A percentile compares a stretch with the other conserved stretches of the same genome.
Evolutionary conservation across 2,329 filamentous ascomycete species (phyloP).

Genomic region (Pleoardoris graminearum): DNA sequence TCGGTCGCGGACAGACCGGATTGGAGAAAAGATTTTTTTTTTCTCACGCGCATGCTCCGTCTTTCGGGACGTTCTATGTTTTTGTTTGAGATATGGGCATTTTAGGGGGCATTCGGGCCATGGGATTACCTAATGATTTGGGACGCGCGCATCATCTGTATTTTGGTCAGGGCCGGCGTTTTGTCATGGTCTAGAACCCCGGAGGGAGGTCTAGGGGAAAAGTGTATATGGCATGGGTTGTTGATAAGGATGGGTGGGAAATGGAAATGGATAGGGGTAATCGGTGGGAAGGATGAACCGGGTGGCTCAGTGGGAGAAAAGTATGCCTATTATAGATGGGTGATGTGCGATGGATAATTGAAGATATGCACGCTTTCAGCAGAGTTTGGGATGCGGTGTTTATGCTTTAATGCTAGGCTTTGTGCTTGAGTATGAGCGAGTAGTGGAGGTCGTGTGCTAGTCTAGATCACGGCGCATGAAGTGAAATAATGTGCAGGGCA

Average conservation of each 20-base stretch:
- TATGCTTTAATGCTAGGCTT: too few relatives aligned
- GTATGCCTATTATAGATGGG: conserved; percentile 8
- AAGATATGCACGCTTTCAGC: not conserved
- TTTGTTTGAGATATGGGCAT: not conserved
- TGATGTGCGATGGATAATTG: not conserved
- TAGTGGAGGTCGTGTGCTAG: too few relatives aligned
- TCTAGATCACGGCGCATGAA: too few relatives aligned
- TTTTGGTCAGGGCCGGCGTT: conserved; percentile 8
- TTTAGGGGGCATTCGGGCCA: not conserved
- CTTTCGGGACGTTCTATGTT: too few relatives aligned
- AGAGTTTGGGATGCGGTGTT: not conserved
- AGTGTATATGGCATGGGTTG: not conserved
- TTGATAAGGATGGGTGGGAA: not conserved
- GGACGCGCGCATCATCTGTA: conserved; percentile 14
- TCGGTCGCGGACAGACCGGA: not conserved
- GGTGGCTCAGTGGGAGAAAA: not conserved
- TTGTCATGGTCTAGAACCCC: not conserved
- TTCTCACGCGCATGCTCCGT: too few relatives aligned
- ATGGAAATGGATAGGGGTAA: not conserved
- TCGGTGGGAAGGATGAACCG: not conserved
- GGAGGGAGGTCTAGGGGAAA: not conserved
- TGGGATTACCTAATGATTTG: not conserved
- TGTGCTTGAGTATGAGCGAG: too few relatives aligned
- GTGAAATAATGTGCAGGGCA: too few relatives aligned
- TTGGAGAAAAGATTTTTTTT: not conserved